These are phyloP conservation scores for Manihot esculenta DNA, from an alignment of 441 rosid species.

Conservation along the genomic window DNA sequence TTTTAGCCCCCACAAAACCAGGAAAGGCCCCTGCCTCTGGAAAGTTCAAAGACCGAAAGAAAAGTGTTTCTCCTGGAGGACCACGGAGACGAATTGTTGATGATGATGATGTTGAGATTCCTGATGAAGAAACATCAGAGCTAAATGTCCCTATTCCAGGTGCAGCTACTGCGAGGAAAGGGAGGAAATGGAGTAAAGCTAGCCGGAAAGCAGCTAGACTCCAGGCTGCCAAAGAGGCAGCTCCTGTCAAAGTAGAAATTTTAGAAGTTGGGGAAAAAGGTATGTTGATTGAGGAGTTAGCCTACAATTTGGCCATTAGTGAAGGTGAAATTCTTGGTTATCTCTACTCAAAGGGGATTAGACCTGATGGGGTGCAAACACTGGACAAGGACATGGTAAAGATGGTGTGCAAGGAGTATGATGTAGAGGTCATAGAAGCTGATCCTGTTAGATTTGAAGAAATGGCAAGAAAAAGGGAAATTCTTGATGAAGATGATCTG, in stretches of 20 bases:
- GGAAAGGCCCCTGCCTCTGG: slow-evolving; percentile 66
- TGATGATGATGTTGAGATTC: slow-evolving; percentile 49
- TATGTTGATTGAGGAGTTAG: slow-evolving; percentile 87
- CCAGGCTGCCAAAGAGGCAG: slow-evolving; percentile 91
- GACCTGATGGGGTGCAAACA: slow-evolving; percentile 95
- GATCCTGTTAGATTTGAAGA: slow-evolving; percentile 75
- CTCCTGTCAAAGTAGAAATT: slow-evolving; percentile 94
- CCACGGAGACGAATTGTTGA: slow-evolving; percentile 57
- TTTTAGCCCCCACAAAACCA: slow-evolving; percentile 74
- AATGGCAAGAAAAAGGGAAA: slow-evolving; percentile 88
- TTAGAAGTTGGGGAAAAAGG: slow-evolving; percentile 90
- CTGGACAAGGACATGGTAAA: slow-evolving; percentile 91
- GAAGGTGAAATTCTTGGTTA: slow-evolving; percentile 94
- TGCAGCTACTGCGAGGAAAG: slow-evolving; percentile 59
- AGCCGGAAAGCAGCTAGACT: slow-evolving; percentile 90
- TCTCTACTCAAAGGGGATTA: slow-evolving; percentile 86
- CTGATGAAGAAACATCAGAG: slow-evolving; percentile 74
- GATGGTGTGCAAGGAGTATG: slow-evolving; percentile 86
- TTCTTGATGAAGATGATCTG: slow-evolving; percentile 79
- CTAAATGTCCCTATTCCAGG: slow-evolving; percentile 61
- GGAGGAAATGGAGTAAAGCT: slow-evolving; percentile 98
- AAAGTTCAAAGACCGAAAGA: slow-evolving; percentile 76
- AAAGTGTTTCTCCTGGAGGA: slow-evolving; percentile 54
- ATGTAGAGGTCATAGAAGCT: slow-evolving; percentile 85
- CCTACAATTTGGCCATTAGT: slow-evolving; percentile 65